A percentile compares a stretch with the other conserved stretches of the same genome.
Evolutionary conservation across 345 rosid species (phyloP).

Genomic region (Brassica juncea): DNA sequence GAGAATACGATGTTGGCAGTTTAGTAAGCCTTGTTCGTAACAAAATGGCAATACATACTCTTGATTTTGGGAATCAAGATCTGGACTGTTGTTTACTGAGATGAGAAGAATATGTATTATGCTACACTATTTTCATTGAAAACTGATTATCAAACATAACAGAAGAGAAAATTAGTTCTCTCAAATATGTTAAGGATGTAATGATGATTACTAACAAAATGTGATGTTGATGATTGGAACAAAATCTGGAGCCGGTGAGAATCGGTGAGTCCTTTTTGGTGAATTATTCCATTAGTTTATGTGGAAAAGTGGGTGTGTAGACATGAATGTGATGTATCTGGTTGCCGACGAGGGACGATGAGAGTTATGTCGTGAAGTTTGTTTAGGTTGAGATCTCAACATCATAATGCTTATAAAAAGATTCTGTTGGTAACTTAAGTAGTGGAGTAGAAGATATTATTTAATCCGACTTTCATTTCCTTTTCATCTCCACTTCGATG

Average conservation of each 20-base stretch:
- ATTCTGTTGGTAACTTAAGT: slow-evolving; percentile 33
- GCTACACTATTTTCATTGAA: background rate
- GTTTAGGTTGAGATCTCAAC: slow-evolving; percentile 41
- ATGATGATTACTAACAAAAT: slow-evolving; percentile 9
- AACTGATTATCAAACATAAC: background rate
- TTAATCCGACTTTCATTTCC: slow-evolving; percentile 13
- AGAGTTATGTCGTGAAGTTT: slow-evolving; percentile 17
- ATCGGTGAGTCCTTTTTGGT: background rate
- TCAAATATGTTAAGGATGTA: background rate
- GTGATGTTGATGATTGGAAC: background rate
- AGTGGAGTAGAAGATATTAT: slow-evolving; percentile 43
- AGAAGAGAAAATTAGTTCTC: background rate
- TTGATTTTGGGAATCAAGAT: background rate
- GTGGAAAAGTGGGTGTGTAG: slow-evolving; percentile 20
- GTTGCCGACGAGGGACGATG: slow-evolving; percentile 2
- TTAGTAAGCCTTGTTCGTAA: slow-evolving; percentile 8
- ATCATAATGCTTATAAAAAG: slow-evolving; percentile 28
- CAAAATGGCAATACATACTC: background rate
- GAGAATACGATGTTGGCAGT: slow-evolving; percentile 13
- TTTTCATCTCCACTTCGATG: slow-evolving; percentile 35
- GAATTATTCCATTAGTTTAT: background rate
- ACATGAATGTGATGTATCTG: slow-evolving; percentile 7
- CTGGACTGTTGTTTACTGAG: background rate
- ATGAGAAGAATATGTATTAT: background rate
- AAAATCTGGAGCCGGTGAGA: background rate